Base-by-base conservation (phyloP, 306 rosid species). In the Lupinus albus region DNA sequence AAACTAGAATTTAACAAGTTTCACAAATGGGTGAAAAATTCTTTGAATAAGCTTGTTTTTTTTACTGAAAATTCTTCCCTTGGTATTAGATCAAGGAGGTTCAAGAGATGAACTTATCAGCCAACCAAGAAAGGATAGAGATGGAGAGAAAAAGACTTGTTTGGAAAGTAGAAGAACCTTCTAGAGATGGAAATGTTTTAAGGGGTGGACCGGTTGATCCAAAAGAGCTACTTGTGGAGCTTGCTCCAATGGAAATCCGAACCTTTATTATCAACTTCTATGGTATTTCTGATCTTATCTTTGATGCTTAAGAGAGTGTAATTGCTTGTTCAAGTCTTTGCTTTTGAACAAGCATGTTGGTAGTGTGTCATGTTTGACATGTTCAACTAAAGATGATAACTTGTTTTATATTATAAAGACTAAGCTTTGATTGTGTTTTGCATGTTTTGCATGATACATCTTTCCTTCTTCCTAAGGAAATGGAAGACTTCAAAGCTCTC, bases 211-310 rank as follows among this genome's bases (percentile, higher is more conserved):
- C 91, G 36, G 80, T 88, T 54, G 87, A 89, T 76, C 95, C 91
- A 21, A 70, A 71, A 65, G 75, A 78, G 67, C 83, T 89, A 41
- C 59, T 59, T n/a, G 94, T 87, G 75, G 97, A 93, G 78, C 94
- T 93, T 21, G 80, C 87, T 7, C 96, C 98, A 0, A 86, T 86
- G 95, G 97, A 89, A 79, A 93, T 89, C 64, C 88, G 97, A 60
- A 88, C 94, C 74, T 93, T 93, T 58, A 48, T 83, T 67, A 20
- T 89, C 47, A 59, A 73, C 68, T 83, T 80, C 16, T 80, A 54
- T 46, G 3, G 69, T 3, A 68, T 36, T 28, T 38, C 74, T 63
- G 54, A 64, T 56, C 78, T 46, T 48, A 50, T 64, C 35, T 62
- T 65, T 66, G 81, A 68, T 71, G 83, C 74, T 15, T 65, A 71